Percentiles rank a stretch among this genome's conserved stretches.
phyloP scores from a whole-genome alignment of 2,329 filamentous ascomycete species.

The Diplocarpon mali region DNA sequence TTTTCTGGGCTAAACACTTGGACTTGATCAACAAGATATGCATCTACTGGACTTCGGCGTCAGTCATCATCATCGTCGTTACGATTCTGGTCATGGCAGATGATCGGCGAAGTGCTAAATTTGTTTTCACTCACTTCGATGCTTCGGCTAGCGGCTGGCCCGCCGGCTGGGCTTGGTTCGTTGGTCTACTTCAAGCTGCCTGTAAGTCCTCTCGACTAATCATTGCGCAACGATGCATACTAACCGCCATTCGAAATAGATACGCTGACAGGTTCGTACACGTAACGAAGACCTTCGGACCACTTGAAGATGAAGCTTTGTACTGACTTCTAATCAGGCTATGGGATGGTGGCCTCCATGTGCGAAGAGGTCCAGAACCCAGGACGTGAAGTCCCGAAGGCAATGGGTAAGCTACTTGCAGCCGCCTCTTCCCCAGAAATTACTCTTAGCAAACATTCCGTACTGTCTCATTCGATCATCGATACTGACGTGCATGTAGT shows the following conservation, averaged over 20 bases:
- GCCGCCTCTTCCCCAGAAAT: neutral
- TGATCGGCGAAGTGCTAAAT: slow-evolving; percentile 44
- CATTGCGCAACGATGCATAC: neutral
- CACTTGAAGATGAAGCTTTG: neutral
- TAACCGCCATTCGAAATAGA: slow-evolving; percentile 31
- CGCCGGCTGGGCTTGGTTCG: slow-evolving; percentile 60
- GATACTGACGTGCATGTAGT: slow-evolving; percentile 28
- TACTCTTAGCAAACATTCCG: no score
- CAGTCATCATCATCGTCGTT: slow-evolving; percentile 58
- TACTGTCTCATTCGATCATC: neutral
- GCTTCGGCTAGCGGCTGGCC: slow-evolving; percentile 55
- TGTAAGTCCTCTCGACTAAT: slow-evolving; percentile 11
- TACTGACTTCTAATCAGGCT: slow-evolving; percentile 29
- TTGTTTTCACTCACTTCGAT: slow-evolving; percentile 60
- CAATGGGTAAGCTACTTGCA: slow-evolving; percentile 34
- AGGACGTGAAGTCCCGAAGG: slow-evolving; percentile 57
- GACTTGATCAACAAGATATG: slow-evolving; percentile 63
- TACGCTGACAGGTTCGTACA: slow-evolving; percentile 37
- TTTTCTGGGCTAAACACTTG: slow-evolving; percentile 49
- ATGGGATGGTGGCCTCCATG: slow-evolving; percentile 63
- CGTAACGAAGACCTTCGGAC: neutral
- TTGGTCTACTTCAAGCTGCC: slow-evolving; percentile 54
- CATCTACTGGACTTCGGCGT: slow-evolving; percentile 59
- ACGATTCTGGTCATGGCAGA: slow-evolving; percentile 46
- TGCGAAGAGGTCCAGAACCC: slow-evolving; percentile 63